These are phyloP conservation scores for Flaveria trinervia DNA, from an alignment of 129 eudicot genomes.

Conservation along the genomic window DNA sequence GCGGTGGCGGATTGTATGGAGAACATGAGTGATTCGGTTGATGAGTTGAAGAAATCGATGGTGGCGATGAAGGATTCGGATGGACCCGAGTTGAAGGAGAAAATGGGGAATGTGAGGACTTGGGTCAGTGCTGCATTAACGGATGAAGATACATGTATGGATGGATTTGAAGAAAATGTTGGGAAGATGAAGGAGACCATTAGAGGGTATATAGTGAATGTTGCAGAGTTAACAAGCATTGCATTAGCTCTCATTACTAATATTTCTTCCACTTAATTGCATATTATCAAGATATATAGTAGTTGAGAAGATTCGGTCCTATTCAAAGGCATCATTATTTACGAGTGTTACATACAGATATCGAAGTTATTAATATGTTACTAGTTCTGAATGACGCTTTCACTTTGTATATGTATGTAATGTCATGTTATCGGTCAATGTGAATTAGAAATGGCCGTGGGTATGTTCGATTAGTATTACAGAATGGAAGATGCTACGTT, in stretches of 20 bases:
- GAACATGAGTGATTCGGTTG: slow-evolving; percentile 40
- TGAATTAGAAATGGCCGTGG: too few species aligned
- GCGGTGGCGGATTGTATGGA: slow-evolving; percentile 47
- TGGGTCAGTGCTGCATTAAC: slow-evolving; percentile 65
- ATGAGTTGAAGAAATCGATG: slow-evolving; percentile 42
- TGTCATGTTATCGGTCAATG: neutral
- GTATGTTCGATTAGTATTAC: too few species aligned
- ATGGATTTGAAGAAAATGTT: slow-evolving; percentile 44
- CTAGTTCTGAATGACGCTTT: neutral
- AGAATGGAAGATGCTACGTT: neutral
- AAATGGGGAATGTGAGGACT: slow-evolving; percentile 52
- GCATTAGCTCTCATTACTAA: slow-evolving; percentile 48
- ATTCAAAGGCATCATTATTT: neutral
- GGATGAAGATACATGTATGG: slow-evolving; percentile 54
- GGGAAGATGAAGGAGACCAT: slow-evolving; percentile 38
- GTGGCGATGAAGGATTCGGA: slow-evolving; percentile 37
- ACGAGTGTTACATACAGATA: too few species aligned
- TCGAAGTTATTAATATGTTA: too few species aligned
- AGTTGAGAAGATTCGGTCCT: neutral
- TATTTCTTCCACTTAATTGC: slow-evolving; percentile 18
- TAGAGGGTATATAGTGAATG: slow-evolving; percentile 34
- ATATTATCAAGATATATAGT: neutral
- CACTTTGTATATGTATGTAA: neutral
- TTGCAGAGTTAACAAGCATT: slow-evolving; percentile 48
- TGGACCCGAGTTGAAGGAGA: slow-evolving; percentile 38